These are phyloP conservation scores for Cucurbita ficifolia DNA, from an alignment of 306 rosid genomes.

Conservation along the genomic window DNA sequence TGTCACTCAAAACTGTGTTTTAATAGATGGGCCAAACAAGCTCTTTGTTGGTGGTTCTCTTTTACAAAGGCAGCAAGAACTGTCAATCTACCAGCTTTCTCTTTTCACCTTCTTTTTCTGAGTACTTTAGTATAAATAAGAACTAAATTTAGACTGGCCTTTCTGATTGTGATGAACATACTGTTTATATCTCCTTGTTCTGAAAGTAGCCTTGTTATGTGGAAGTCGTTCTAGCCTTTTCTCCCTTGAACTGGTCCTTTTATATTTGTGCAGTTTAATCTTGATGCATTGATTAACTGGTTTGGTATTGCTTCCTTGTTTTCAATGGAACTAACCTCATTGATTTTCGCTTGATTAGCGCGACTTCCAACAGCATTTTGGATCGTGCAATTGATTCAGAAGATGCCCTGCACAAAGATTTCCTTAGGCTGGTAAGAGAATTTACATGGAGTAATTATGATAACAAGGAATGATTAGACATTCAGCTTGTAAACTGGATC, in stretches of 20 bases:
- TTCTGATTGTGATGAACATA: background rate
- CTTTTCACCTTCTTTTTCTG: background rate
- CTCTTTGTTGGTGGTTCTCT: no score
- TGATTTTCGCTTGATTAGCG: conserved; percentile 38
- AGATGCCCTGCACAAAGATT: conserved; percentile 67
- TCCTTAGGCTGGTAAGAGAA: conserved; percentile 40
- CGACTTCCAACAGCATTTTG: conserved; percentile 93
- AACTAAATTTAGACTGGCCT: background rate
- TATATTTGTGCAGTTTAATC: background rate
- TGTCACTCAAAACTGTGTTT: background rate
- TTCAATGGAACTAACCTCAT: conserved; percentile 21
- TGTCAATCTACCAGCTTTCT: background rate
- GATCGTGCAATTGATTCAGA: conserved; percentile 98
- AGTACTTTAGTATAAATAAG: background rate
- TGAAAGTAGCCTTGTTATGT: background rate
- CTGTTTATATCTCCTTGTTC: background rate
- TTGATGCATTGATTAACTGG: background rate
- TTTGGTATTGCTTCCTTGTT: background rate
- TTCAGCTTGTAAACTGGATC: conserved; percentile 11
- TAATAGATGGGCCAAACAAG: background rate
- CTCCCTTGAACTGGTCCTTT: background rate
- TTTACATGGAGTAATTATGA: background rate
- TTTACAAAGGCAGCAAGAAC: background rate
- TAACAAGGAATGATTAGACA: conserved; percentile 1
- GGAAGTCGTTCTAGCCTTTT: background rate